Evolutionary conservation across 331 rosid species (phyloP), one percentile per base, ranked within the genome.

Genomic region (Phaseolus coccineus): DNA sequence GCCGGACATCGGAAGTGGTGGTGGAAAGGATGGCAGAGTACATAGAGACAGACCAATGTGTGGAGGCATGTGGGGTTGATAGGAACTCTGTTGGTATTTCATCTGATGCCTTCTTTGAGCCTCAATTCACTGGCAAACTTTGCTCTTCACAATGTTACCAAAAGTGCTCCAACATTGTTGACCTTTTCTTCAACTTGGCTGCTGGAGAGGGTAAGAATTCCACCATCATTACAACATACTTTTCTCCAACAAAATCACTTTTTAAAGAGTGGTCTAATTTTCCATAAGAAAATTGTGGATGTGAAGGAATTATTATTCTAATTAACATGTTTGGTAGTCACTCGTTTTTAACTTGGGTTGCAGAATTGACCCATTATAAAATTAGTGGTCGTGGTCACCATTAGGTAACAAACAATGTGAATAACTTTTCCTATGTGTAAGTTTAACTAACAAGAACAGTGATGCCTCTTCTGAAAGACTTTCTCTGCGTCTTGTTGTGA

Each of bases 171-270:
- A 93, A 93, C 90, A 87, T 93, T 75, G 85, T 88, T 72, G 97
- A 93, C 61, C 95, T 91, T 59, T 93, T 88, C 89, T 91, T 83
- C 91, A 93, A 93, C 33, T 77, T 91, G 92, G 97, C 98, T 27
- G 93, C 93, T 3, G 98, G 97, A 71, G 97, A 93, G 33, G 98
- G 98, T 93, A 83, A 65, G 25, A 77, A 6, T 19, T 57, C 4
- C 39, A 35, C 39, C 42, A 37, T 37, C 50, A 37, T 19, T 19
- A 19, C 22, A 19, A 19, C 11, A 55, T 22, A 9, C 8, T 62
- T 72, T 22, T 37, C 4, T 56, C 64, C 16, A 35, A 0, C 27
- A 19, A 42, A 9, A 8, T 33, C 47, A 9, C 47, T 19, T 19
- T 19, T 19, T 19, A 19, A 19, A 19, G 22, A 19, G 22, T 19